Base-by-base conservation (phyloP, 495 filamentous ascomycete species). In the Ascodesmis nigricans region DNA sequence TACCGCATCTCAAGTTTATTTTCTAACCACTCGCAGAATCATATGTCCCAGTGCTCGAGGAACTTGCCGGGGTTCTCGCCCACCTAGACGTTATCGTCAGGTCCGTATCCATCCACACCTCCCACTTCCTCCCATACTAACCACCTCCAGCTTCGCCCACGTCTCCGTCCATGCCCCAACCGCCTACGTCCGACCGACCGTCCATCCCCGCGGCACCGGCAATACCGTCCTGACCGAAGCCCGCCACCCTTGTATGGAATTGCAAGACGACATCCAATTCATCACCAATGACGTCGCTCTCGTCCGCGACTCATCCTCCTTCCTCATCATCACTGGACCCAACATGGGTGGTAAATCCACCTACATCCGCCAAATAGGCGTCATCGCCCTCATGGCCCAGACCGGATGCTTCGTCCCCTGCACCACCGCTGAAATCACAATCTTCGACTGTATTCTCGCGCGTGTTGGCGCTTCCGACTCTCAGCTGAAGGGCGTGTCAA, bases 271-370 rank as follows among this genome's bases (percentile, higher is more conserved):
- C 47, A 70, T 99, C 26, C 78, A 80, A 33, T 99, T 99, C 59
- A 95, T 99, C 53, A 95, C 83, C 35, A 99, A 99, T 48, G 84
- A 99, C 41, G 84, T 95, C 18, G 68, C 65, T 21, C 67, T 99
- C 44, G 57, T 66, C n/a, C 69, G 83, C 8, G 78, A 73, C 33
- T 64, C 65, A 25, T 90, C 78, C 0, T 79, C 80, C 10, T 93
- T 97, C 61, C 65, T 95, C 9, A 90, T 93, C 58, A 93, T 92
- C 56, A 97, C 87, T 1, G 87, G 87, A 3, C 90, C 90, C 17
- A 97, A 97, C 57, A 95, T 95, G 90, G 87, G 87, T 43, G 87
- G 87, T 45, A 99, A 99, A 57, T 91, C 79, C 9, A 95, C 87
- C 2, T 99, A 95, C 57, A 99, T 99, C 54, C 78, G 90, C 6